Base-by-base conservation (phyloP, 768 basidiomycete species). In the Pleurotus djamor region DNA sequence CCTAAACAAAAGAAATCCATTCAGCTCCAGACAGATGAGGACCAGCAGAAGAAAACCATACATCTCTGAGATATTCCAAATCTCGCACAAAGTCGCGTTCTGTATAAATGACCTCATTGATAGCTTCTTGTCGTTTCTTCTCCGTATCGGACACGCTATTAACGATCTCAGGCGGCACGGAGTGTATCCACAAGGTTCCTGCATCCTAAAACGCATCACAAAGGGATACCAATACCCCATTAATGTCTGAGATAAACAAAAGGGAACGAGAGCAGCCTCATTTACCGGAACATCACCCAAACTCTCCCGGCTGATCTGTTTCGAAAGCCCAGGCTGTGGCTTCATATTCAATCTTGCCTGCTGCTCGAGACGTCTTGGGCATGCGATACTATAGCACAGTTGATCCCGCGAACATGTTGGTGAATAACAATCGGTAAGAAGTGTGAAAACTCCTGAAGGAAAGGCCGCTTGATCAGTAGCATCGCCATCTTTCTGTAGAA, bases 71-170 rank as follows among this genome's bases (percentile, higher is more conserved):
- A 69, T 98, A 98, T 73, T 99, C 97, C 86, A 98, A 86, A 74
- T 98, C 97, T 59, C 94, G 84, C 48, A 99, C 96, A 72, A 99
- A 98, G 75, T 98, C 97, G 32, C 96, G 84, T 70, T 98, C 97
- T 6, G 97, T 99, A 65, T 88, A 88, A 36, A 88, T 83, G 64
- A 97, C 93, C 76, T 99, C 97, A 69, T 98, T 98, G 77, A 99
- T 98, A 17, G 94, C 93, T 72, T 99, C 97, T 71, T 98, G 96
- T 1, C 96, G 84, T 72, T 84, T 95, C 83, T 96, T 97, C 79
- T 99, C 96, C 28, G 80, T 80, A 59, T 97, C 96, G 4, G 91
- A 90, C 21, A 98, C 94, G 67, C 89, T 92, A 66, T 96, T 92
- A 35, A 91, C 87, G 41, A 99, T 87, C 70, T 98, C 96, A 71